phyloP scores from a whole-genome alignment of 805 yeast genomes.

The Wickerhamiella domercqiae region DNA sequence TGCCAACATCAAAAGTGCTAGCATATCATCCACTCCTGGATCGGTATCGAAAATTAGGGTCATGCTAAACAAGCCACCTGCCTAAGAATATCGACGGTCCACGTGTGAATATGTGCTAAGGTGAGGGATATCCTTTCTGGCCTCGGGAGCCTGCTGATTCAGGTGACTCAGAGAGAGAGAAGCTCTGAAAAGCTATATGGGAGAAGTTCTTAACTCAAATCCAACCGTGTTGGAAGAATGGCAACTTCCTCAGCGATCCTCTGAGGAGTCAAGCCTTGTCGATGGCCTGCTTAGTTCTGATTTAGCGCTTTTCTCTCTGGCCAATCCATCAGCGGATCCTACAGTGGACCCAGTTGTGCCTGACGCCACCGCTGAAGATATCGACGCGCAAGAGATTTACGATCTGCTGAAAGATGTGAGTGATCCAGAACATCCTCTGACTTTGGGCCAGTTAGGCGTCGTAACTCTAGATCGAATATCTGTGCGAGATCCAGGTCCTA shows the following conservation, averaged over 20 bases:
- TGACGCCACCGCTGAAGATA: conserved; percentile 25
- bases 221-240: conserved; percentile 70
- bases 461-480: conserved; percentile 71
- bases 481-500: conserved; percentile 41
- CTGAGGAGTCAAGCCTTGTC: conserved; percentile 13
- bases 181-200: too few species aligned
- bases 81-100: too few species aligned
- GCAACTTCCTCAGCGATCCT: conserved; percentile 48
- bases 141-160: background rate
- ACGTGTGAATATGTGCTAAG: background rate
- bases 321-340: conserved; percentile 1
- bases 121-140: background rate
- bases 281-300: conserved; percentile 6
- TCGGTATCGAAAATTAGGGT: conserved; percentile 27
- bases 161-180: too few species aligned
- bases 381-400: conserved; percentile 81
- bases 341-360: conserved; percentile 12
- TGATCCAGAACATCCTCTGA: conserved; percentile 95
- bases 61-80: conserved; percentile 6
- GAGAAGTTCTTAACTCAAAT: conserved; percentile 80
- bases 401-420: conserved; percentile 75
- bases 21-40: conserved; percentile 30
- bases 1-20: conserved; percentile 27
- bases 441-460: conserved; percentile 87
- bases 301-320: conserved; percentile 15